Percentiles rank a stretch among this genome's conserved stretches.
Evolutionary conservation across 2,329 filamentous ascomycete genomes (phyloP).

Genomic region (Alternaria longipes): DNA sequence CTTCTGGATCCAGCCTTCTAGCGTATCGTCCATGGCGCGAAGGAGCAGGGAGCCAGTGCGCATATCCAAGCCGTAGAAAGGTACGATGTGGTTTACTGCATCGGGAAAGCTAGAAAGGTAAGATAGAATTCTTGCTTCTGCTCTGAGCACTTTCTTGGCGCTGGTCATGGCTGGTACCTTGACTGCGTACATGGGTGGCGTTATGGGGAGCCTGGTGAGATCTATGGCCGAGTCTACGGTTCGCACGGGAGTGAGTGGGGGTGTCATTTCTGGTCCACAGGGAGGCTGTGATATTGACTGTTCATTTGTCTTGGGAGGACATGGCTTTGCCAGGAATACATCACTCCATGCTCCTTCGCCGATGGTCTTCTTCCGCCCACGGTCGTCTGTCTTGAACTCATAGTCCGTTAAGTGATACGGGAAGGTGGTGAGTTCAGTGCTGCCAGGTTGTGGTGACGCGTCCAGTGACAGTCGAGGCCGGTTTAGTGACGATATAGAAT

Average conservation of each 20-base stretch:
- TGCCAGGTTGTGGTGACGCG: constrained; percentile 29
- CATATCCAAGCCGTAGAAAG: constrained; percentile 46
- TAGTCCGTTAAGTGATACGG: constrained; percentile 40
- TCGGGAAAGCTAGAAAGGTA: constrained; percentile 41
- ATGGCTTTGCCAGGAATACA: constrained; percentile 46
- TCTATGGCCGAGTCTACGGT: constrained; percentile 29
- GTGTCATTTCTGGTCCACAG: constrained; percentile 25
- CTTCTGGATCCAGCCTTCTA: constrained; percentile 44
- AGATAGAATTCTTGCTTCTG: constrained; percentile 46
- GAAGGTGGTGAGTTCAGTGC: constrained; percentile 36
- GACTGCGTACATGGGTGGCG: constrained; percentile 44
- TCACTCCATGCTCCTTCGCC: constrained; percentile 50
- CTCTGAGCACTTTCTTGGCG: constrained; percentile 41
- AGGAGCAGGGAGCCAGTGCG: constrained; percentile 45
- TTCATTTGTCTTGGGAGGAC: constrained; percentile 22
- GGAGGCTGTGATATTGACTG: constrained; percentile 2
- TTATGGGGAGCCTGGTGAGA: constrained; percentile 12
- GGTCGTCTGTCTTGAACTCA: constrained; percentile 30
- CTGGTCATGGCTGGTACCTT: constrained; percentile 44
- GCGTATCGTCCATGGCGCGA: constrained; percentile 43
- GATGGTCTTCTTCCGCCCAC: constrained; percentile 40
- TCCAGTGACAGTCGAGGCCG: constrained; percentile 25
- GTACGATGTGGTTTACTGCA: constrained; percentile 37
- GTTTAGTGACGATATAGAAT: constrained; percentile 29
- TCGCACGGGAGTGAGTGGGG: constrained; percentile 41